Evolutionary conservation across 331 rosid genomes (phyloP), one percentile per base, ranked within the genome.

Genomic region (Arachis monticola): DNA sequence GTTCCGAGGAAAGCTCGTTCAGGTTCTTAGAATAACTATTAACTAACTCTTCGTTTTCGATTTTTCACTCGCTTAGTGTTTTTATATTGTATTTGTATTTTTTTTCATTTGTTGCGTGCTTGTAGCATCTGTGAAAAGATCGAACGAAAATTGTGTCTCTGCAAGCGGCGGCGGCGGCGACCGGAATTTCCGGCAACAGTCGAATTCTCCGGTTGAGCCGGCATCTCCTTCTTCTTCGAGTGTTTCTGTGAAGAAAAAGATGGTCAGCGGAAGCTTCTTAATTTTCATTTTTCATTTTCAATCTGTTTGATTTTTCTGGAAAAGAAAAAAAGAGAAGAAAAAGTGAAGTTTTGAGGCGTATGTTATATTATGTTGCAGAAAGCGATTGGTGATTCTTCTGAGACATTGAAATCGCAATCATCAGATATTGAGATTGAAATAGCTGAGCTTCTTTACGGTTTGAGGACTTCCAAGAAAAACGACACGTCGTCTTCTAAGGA

Each of bases 1-100:
- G 88, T 92, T 44, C 97, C 97, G 5, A 83, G 95, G 77, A 92
- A 89, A 75, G 89, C 96, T 80, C 97, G 97, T 81, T 87, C 97
- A 77, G 93, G 97, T 91, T 64, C 8, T 67, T 42, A n/a, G 8
- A 17, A 38, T 17, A 17, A 17, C 22, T 17, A 17, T 17, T 51
- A 10, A 22, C 30, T 6, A 53, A 13, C 7, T 75, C 3, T 42
- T 27, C 64, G 51, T 41, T 70, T 64, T 6, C 8, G 10, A 6
- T 17, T 48, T 48, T 46, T 46, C 51, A 46, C 51, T 9, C 3
- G 8, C 4, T 64, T 69, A 1, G 22, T 2, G 1, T 9, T 73
- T 55, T 7, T 14, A 41, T 57, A 48, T 74, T 73, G 27, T 61
- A 30, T 73, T 73, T 61, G 14, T 46, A 2, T 5, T 4, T 3